Percentiles rank a stretch among this genome's conserved stretches.
phyloP scores from a whole-genome alignment of 1,284 basidiomycete genomes.

The Cutaneotrichosporon sp. region DNA sequence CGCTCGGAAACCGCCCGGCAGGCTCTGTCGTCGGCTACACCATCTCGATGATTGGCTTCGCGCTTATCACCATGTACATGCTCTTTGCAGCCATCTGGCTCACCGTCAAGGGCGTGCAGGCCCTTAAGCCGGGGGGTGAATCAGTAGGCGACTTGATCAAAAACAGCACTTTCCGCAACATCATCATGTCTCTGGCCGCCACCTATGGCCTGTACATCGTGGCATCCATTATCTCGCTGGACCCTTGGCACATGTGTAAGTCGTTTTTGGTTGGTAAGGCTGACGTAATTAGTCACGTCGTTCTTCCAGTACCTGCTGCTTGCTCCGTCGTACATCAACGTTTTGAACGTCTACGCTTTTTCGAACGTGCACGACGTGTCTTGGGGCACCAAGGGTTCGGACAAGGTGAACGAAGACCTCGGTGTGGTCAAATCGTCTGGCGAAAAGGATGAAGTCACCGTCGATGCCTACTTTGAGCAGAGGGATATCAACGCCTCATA shows the following conservation, averaged over 20 bases:
- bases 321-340: conserved; percentile 77
- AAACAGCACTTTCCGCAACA: conserved; percentile 66
- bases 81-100: conserved; percentile 61
- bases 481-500: conserved; percentile 82
- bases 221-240: conserved; percentile 70
- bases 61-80: conserved; percentile 86
- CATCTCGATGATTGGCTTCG: conserved; percentile 73
- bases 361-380: conserved; percentile 67
- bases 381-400: conserved; percentile 89
- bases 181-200: conserved; percentile 50
- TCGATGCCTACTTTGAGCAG: conserved; percentile 70
- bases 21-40: conserved; percentile 71
- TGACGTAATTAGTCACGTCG: conserved; percentile 49
- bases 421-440: conserved; percentile 61
- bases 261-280: too few relatives aligned
- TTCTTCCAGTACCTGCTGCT: conserved; percentile 67
- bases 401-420: conserved; percentile 74
- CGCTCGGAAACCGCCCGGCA: conserved; percentile 87
- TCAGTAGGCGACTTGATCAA: conserved; percentile 47
- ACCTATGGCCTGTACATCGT: conserved; percentile 81
- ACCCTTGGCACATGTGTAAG: conserved; percentile 36
- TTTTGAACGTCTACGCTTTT: conserved; percentile 70
- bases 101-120: conserved; percentile 69
- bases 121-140: conserved; percentile 47
- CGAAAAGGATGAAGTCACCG: conserved; percentile 62